These are phyloP conservation scores for Pichia sporocuriosa DNA, from an alignment of 805 yeast species.

Conservation along the genomic window DNA sequence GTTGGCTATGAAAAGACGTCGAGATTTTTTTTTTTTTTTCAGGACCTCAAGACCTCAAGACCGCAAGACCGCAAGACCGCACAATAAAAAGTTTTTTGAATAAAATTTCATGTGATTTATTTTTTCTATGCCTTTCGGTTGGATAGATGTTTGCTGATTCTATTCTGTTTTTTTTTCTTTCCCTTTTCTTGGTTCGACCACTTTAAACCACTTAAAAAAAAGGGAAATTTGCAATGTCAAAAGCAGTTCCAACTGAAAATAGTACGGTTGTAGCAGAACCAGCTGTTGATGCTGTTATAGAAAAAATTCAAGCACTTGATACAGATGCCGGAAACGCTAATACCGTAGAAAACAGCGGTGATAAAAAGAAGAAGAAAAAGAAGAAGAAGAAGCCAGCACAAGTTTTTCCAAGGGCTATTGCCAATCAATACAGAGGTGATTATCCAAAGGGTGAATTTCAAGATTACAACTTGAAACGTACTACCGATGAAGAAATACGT, in stretches of 20 bases:
- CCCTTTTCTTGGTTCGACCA: too few species aligned
- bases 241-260: not conserved
- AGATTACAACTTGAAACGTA: slow-evolving; percentile 69
- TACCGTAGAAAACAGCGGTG: slow-evolving; percentile 18
- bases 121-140: too few species aligned
- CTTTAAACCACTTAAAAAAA: not conserved
- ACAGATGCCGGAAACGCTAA: slow-evolving; percentile 3
- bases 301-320: not conserved
- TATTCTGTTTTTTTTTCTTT: too few species aligned
- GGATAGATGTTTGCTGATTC: too few species aligned
- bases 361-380: slow-evolving; percentile 47
- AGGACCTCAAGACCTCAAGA: too few species aligned
- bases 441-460: slow-evolving; percentile 87
- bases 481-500: slow-evolving; percentile 74
- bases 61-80: too few species aligned
- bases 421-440: slow-evolving; percentile 54
- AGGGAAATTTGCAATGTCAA: not conserved
- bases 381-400: slow-evolving; percentile 50
- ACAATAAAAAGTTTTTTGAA: too few species aligned
- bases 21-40: too few species aligned
- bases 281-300: not conserved
- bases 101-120: too few species aligned
- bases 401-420: slow-evolving; percentile 43
- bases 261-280: not conserved
- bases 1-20: too few species aligned